Evolutionary conservation across 495 filamentous ascomycete genomes (phyloP).

Genomic region (Chlorociboria aeruginascens): DNA sequence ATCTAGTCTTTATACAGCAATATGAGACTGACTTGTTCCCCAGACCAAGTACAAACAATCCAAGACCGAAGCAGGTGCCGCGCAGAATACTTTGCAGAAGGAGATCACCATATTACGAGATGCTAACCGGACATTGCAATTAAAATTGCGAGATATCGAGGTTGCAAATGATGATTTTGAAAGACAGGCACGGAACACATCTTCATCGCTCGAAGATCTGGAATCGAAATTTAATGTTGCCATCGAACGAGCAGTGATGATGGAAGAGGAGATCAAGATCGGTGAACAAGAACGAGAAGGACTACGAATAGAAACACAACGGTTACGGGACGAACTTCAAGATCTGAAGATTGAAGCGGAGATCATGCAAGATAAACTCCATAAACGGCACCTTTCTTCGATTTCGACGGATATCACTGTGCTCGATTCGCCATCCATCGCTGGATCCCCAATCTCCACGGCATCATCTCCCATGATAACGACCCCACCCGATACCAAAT

Average conservation of each 20-base stretch:
- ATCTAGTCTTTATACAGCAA: not conserved
- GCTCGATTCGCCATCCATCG: slow-evolving; percentile 40
- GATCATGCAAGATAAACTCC: slow-evolving; percentile 85
- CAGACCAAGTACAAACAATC: slow-evolving; percentile 95
- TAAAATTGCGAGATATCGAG: slow-evolving; percentile 85
- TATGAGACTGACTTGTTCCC: slow-evolving; percentile 3
- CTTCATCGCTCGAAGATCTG: slow-evolving; percentile 89
- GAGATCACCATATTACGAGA: slow-evolving; percentile 89
- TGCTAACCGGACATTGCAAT: slow-evolving; percentile 63
- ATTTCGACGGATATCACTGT: slow-evolving; percentile 40
- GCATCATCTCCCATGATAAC: slow-evolving; percentile 62
- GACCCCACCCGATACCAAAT: slow-evolving; percentile 58
- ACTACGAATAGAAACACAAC: slow-evolving; percentile 78
- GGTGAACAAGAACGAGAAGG: slow-evolving; percentile 84
- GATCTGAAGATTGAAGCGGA: slow-evolving; percentile 92
- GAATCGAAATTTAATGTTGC: slow-evolving; percentile 94
- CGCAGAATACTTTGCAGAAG: slow-evolving; percentile 83
- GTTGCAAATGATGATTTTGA: slow-evolving; percentile 98
- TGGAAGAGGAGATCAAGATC: slow-evolving; percentile 84
- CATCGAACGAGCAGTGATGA: slow-evolving; percentile 81
- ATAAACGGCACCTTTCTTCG: slow-evolving; percentile 38
- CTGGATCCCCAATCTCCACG: slow-evolving; percentile 48
- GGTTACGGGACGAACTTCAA: slow-evolving; percentile 77
- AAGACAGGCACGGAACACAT: slow-evolving; percentile 84
- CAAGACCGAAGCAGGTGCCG: slow-evolving; percentile 70